Percentiles rank a stretch among this genome's conserved stretches.
Evolutionary conservation across 192 early-diverging fungal genomes (phyloP).

Genomic region (Entomortierella lignicola): DNA sequence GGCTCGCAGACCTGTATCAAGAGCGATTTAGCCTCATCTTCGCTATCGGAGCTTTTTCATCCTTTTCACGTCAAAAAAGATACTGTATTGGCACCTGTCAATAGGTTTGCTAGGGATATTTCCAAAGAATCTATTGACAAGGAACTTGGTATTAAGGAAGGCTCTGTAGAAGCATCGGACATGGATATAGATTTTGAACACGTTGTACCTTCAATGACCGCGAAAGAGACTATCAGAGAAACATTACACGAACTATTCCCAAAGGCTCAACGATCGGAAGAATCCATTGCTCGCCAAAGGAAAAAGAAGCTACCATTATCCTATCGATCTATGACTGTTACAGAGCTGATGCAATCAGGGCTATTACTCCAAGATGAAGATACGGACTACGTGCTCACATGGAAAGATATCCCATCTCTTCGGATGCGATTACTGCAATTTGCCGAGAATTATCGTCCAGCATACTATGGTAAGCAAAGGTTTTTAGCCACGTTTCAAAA

Average conservation of each 20-base stretch:
- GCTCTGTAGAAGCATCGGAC: background rate
- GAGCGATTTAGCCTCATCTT: slow-evolving; percentile 12
- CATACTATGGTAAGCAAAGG: slow-evolving; percentile 74
- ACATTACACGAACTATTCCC: slow-evolving; percentile 14
- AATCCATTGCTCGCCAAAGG: slow-evolving; percentile 11
- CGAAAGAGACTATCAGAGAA: background rate
- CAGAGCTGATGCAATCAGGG: slow-evolving; percentile 28
- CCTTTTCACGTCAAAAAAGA: slow-evolving; percentile 70
- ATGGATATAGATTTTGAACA: slow-evolving; percentile 46
- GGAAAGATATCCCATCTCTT: slow-evolving; percentile 49
- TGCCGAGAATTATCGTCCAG: slow-evolving; percentile 74
- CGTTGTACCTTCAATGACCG: background rate
- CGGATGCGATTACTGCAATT: slow-evolving; percentile 78
- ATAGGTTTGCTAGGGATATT: slow-evolving; percentile 44
- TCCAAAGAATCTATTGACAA: slow-evolving; percentile 20
- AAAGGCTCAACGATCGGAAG: background rate
- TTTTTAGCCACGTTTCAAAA: no score
- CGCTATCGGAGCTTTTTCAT: slow-evolving; percentile 61
- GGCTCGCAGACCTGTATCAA: slow-evolving; percentile 4
- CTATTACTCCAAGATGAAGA: slow-evolving; percentile 44
- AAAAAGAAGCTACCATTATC: slow-evolving; percentile 37
- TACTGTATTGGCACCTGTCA: slow-evolving; percentile 56
- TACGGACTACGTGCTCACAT: slow-evolving; percentile 31
- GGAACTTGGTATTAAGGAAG: slow-evolving; percentile 5
- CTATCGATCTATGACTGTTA: slow-evolving; percentile 21